Base-by-base conservation (phyloP, 116 monocot genomes). In the Phalaenopsis hybrid region DNA sequence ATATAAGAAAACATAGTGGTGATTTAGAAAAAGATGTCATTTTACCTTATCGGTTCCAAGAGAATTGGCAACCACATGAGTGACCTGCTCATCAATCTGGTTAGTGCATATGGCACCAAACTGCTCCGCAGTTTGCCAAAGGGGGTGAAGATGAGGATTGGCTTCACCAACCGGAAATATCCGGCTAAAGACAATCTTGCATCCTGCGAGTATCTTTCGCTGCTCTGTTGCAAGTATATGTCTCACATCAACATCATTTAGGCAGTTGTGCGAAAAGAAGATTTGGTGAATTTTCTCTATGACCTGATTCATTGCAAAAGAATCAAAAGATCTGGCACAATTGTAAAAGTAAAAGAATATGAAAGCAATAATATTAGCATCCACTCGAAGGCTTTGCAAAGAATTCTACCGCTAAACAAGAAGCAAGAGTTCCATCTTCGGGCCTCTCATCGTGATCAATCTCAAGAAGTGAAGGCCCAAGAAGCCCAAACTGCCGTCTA, bases 91-190 rank as follows among this genome's bases (percentile, higher is more conserved):
- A 59, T 98, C 95, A 7, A 98, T 88, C 77, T 93, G 93, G 57
- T 88, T 95, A 37, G 93, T 93, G 86, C 98, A 98, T 16, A 87
- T 74, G 43, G 95, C 98, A 70, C 98, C 98, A 85, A 98, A 98
- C 83, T 98, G 95, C 83, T 95, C 98, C 1, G 98, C 98, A 8
- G 88, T 93, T 87, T 95, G 93, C 98, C 98, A 98, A 2, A 98
- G 82, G 2, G 95, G 93, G 44, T 99, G 95, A 48, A 91, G 78
- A 77, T 95, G 95, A 69, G 95, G 99, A 73, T 94, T 99, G 46
- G 84, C 87, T 83, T 92, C 92, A 23, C 94, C 99, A 11, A 99
- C 94, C 0, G 99, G 99, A 79, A 99, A 99, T 67, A 99, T 82
- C 59, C 95, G 78, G 80, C 99, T 99, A 81, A 99, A 99, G 15